Evolutionary conservation across 1,139 yeast species (phyloP).

Genomic region (Candida tetrigidarum): DNA sequence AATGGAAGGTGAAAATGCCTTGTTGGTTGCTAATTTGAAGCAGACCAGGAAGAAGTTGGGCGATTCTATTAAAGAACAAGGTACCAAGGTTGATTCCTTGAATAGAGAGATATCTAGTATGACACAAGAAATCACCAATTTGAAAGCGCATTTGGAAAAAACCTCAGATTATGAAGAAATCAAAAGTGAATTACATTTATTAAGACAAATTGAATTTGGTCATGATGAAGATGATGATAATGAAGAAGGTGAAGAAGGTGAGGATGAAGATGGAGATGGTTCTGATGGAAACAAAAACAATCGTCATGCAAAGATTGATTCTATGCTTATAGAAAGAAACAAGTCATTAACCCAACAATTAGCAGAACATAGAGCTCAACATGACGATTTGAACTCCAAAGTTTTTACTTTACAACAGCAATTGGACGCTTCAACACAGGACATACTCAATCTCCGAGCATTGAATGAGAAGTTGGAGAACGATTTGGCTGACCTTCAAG

Average conservation of each 20-base stretch:
- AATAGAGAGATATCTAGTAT: constrained; percentile 53
- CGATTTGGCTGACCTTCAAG: constrained; percentile 63
- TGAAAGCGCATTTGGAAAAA: constrained; percentile 49
- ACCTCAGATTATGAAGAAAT: constrained; percentile 75
- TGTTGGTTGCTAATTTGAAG: constrained; percentile 66
- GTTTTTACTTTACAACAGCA: constrained; percentile 46
- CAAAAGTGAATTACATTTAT: constrained; percentile 70
- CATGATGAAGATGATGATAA: constrained; percentile 35
- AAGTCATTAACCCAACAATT: constrained; percentile 64
- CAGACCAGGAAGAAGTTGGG: constrained; percentile 44
- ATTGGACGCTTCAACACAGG: constrained; percentile 35
- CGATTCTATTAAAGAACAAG: constrained; percentile 36
- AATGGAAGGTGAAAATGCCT: constrained; percentile 68
- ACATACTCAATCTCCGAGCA: constrained; percentile 37
- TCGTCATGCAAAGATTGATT: constrained; percentile 31
- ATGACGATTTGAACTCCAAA: constrained; percentile 41
- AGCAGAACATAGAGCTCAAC: constrained; percentile 58
- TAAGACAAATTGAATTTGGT: constrained; percentile 79
- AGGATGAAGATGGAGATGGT: constrained; percentile 16
- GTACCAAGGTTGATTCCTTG: constrained; percentile 34
- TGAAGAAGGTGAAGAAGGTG: constrained; percentile 17
- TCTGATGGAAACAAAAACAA: not conserved
- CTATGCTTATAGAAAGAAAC: constrained; percentile 60
- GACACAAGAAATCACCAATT: constrained; percentile 51
- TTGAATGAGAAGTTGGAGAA: constrained; percentile 69